Evolutionary conservation across 164 flowering plant genomes (phyloP).

Genomic region (Houttuynia cordata): DNA sequence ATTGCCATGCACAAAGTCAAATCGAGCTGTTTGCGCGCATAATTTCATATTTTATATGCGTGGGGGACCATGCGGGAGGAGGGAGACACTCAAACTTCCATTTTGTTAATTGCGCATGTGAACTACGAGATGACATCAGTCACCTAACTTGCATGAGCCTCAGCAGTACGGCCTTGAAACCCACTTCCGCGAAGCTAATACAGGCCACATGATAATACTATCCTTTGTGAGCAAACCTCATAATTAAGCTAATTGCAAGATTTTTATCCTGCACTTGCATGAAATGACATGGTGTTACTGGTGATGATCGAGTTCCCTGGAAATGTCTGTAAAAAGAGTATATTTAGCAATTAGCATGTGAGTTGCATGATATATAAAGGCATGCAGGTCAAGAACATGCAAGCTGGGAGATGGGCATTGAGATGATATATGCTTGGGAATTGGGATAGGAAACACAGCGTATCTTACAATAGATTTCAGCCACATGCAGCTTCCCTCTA

Average conservation of each 20-base stretch:
- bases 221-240: too few relatives aligned
- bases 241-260: too few relatives aligned
- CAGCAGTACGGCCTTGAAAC: too few relatives aligned
- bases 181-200: too few relatives aligned
- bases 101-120: constrained; percentile 1
- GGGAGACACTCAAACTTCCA: neutral
- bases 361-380: neutral
- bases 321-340: neutral
- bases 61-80: neutral
- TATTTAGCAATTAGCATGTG: too few relatives aligned
- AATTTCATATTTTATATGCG: neutral
- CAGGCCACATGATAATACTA: too few relatives aligned
- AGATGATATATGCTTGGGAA: too few relatives aligned
- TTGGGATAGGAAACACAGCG: neutral
- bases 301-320: too few relatives aligned
- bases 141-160: neutral
- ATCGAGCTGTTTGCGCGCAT: neutral
- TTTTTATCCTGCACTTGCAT: too few relatives aligned
- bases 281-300: too few relatives aligned
- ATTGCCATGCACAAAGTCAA: constrained; percentile 2
- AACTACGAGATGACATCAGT: constrained; percentile 1
- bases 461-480: neutral
- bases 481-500: constrained; percentile 1
- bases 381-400: neutral
- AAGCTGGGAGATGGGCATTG: neutral